phyloP scores from a whole-genome alignment of 192 early-diverging fungal species.

The Rhizophlyctis rosea region DNA sequence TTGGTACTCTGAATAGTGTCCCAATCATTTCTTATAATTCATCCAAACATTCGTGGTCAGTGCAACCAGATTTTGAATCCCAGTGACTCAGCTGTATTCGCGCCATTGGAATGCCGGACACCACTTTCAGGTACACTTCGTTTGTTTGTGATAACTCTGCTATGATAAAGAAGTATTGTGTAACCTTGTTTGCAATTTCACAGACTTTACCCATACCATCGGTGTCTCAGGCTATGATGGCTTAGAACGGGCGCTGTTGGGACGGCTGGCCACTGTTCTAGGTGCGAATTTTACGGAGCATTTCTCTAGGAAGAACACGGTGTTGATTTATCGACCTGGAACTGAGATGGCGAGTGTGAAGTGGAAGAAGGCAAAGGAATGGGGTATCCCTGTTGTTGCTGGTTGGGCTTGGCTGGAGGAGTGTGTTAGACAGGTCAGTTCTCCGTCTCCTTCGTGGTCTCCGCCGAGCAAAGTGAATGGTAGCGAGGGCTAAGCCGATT shows the following conservation, averaged over 20 bases:
- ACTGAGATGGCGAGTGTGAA: conserved; percentile 15
- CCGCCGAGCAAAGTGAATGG: no score
- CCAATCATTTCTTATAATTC: no score
- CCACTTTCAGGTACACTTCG: conserved; percentile 8
- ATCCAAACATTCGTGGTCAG: no score
- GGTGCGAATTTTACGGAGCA: conserved; percentile 49
- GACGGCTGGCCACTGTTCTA: conserved; percentile 39
- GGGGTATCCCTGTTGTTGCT: conserved; percentile 34
- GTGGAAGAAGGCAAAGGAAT: conserved; percentile 34
- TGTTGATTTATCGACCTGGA: conserved; percentile 24
- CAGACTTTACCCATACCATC: conserved; percentile 16
- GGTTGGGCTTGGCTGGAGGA: conserved; percentile 39
- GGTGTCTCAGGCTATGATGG: conserved; percentile 59
- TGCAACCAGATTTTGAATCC: conserved; percentile 34
- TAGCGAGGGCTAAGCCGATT: no score
- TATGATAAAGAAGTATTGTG: conserved; percentile 20
- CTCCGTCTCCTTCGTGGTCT: no score
- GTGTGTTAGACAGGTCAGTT: conserved; percentile 23
- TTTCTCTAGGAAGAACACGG: conserved; percentile 42
- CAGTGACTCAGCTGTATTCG: conserved; percentile 35
- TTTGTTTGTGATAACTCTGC: not conserved
- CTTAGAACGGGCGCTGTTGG: conserved; percentile 54
- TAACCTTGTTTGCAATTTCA: not conserved
- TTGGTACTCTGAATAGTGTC: no score
- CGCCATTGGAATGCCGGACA: not conserved